Evolutionary conservation across 108 stramenopile species (phyloP).

Genomic region (Fragilaria crotonensis): DNA sequence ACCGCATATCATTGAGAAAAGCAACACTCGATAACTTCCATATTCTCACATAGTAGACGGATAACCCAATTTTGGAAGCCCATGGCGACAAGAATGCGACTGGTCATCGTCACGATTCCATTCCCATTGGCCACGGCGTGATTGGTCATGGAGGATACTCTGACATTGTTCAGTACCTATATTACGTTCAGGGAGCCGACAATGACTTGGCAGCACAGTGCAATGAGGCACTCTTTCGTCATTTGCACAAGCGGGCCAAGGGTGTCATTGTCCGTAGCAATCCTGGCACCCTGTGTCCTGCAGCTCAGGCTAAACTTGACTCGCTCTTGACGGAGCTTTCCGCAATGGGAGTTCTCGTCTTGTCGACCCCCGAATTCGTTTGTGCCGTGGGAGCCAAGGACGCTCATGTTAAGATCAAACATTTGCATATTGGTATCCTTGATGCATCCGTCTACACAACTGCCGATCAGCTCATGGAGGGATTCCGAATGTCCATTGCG

Average conservation of each 20-base stretch:
- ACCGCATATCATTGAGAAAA: too few relatives aligned
- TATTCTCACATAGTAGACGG: too few relatives aligned
- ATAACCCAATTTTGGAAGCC: slow-evolving; percentile 10
- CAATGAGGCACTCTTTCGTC: neutral
- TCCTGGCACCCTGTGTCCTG: slow-evolving; percentile 1
- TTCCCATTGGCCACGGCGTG: slow-evolving; percentile 1
- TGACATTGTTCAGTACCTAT: neutral
- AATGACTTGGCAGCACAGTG: neutral
- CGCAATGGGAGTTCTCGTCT: neutral
- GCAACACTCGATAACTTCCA: too few relatives aligned
- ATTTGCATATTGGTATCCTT: neutral
- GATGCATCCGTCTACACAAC: neutral
- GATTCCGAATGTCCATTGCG: slow-evolving; percentile 1
- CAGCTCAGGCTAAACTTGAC: neutral
- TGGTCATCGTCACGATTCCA: slow-evolving; percentile 1
- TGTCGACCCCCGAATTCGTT: slow-evolving; percentile 1
- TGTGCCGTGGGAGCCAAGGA: slow-evolving; percentile 5
- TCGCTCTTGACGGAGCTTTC: slow-evolving; percentile 1
- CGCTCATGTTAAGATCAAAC: slow-evolving; percentile 4
- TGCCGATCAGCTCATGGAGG: slow-evolving; percentile 3
- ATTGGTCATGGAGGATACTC: neutral
- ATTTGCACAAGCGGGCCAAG: neutral
- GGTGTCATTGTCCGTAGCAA: slow-evolving; percentile 5
- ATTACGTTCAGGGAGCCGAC: neutral
- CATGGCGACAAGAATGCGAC: neutral